Percentiles rank a stretch among this genome's conserved stretches.
phyloP scores from a whole-genome alignment of 2,329 filamentous ascomycete species.

The Hansfordia pulvinata region DNA sequence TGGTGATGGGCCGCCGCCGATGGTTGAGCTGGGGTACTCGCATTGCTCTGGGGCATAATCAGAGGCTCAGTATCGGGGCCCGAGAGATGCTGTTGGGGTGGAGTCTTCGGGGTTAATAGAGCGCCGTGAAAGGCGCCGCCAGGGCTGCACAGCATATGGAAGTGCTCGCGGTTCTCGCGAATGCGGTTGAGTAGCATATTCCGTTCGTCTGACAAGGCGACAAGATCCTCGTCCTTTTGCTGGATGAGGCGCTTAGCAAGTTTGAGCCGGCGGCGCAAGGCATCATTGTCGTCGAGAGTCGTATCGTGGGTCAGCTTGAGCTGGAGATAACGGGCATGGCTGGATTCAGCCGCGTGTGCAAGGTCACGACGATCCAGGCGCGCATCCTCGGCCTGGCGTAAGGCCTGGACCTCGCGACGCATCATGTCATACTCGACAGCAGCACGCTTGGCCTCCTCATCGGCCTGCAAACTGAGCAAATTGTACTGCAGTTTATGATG shows the following conservation, averaged over 20 bases:
- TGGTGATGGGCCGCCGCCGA: too few relatives aligned
- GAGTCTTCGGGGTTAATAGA: slow-evolving; percentile 42
- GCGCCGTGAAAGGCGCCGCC: slow-evolving; percentile 53
- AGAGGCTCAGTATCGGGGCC: too few relatives aligned
- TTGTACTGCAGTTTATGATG: slow-evolving; percentile 87
- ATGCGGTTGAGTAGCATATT: slow-evolving; percentile 70
- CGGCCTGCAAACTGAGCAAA: slow-evolving; percentile 69
- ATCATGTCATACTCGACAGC: slow-evolving; percentile 87
- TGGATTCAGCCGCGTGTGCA: slow-evolving; percentile 35
- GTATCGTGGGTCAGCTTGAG: slow-evolving; percentile 54
- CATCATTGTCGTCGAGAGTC: slow-evolving; percentile 51
- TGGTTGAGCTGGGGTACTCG: background rate
- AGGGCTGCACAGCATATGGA: slow-evolving; percentile 65
- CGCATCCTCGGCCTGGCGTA: slow-evolving; percentile 61
- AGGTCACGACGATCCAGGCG: slow-evolving; percentile 44
- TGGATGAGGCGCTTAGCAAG: slow-evolving; percentile 68
- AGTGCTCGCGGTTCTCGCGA: slow-evolving; percentile 77
- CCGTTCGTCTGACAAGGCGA: slow-evolving; percentile 60
- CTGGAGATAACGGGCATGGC: slow-evolving; percentile 42
- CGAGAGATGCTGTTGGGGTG: slow-evolving; percentile 32
- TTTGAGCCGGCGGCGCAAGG: slow-evolving; percentile 50
- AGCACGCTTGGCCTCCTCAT: slow-evolving; percentile 73
- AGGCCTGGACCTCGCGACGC: slow-evolving; percentile 73
- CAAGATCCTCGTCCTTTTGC: slow-evolving; percentile 61
- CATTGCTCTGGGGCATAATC: slow-evolving; percentile 8